These are phyloP conservation scores for Monosporascus sp. DNA, from an alignment of 2,329 filamentous ascomycete species.

Conservation along the genomic window DNA sequence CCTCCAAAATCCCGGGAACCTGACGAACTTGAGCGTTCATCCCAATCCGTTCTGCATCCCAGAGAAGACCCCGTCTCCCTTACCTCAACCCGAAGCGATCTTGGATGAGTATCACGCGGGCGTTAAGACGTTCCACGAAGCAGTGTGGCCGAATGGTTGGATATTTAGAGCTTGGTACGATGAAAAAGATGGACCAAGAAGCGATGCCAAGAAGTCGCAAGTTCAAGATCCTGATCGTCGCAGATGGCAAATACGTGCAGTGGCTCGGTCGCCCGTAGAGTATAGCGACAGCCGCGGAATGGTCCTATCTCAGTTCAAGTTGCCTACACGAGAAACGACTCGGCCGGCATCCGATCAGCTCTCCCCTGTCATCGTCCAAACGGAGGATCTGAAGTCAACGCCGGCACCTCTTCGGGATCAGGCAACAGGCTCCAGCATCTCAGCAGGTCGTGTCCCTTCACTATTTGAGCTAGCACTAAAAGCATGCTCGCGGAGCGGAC, in stretches of 20 bases:
- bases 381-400: constrained; percentile 15
- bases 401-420: constrained; percentile 8
- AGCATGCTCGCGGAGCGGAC: constrained; percentile 38
- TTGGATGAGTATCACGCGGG: background rate
- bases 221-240: background rate
- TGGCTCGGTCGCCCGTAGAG: constrained; percentile 25
- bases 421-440: background rate
- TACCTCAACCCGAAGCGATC: constrained; percentile 1
- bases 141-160: background rate
- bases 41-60: constrained; percentile 59
- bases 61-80: constrained; percentile 6
- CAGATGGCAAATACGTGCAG: constrained; percentile 15
- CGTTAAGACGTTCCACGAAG: background rate
- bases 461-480: constrained; percentile 47
- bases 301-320: constrained; percentile 20
- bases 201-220: background rate
- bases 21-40: constrained; percentile 50
- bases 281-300: constrained; percentile 26
- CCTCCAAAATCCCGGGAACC: constrained; percentile 37
- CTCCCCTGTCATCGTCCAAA: constrained; percentile 10
- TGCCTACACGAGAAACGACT: constrained; percentile 11
- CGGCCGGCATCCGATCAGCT: background rate
- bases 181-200: constrained; percentile 2
- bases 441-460: constrained; percentile 37
- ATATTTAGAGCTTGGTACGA: constrained; percentile 11